phyloP scores from a whole-genome alignment of 805 yeast genomes.

The Nakazawaea populi region DNA sequence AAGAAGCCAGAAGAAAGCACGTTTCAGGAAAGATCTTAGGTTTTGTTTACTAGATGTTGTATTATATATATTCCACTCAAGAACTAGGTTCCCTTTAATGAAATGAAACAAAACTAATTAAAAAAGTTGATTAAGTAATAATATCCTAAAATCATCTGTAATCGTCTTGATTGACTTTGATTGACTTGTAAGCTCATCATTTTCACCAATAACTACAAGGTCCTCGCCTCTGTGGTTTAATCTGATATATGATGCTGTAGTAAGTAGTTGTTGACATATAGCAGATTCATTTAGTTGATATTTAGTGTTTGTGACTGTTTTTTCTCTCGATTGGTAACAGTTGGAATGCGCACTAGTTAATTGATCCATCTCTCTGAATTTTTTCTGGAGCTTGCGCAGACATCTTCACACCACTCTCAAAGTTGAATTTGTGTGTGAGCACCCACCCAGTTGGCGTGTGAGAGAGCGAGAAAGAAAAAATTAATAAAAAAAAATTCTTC shows the following conservation, averaged over 20 bases:
- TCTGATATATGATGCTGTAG: too few species aligned
- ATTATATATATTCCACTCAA: neutral
- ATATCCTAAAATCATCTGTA: neutral
- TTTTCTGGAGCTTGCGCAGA: neutral
- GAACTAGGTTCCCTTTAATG: neutral
- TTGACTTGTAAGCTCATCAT: too few species aligned
- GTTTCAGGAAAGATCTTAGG: conserved; percentile 98
- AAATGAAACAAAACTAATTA: neutral
- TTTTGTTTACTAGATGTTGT: conserved; percentile 75
- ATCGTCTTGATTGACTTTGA: too few species aligned
- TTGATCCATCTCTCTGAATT: too few species aligned
- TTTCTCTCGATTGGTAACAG: neutral
- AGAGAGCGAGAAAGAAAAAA: neutral
- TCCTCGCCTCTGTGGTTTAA: too few species aligned
- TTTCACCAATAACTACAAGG: too few species aligned
- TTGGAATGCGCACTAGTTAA: neutral
- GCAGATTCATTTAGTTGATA: too few species aligned
- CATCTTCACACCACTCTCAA: conserved; percentile 1
- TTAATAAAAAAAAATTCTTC: neutral
- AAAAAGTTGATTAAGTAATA: neutral
- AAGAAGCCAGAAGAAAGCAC: conserved; percentile 99
- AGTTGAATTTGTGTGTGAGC: neutral
- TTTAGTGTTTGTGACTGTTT: conserved; percentile 4
- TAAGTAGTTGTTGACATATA: neutral
- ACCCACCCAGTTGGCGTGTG: neutral